phyloP scores from a whole-genome alignment of 805 yeast genomes.

The Huiozyma sinensis region DNA sequence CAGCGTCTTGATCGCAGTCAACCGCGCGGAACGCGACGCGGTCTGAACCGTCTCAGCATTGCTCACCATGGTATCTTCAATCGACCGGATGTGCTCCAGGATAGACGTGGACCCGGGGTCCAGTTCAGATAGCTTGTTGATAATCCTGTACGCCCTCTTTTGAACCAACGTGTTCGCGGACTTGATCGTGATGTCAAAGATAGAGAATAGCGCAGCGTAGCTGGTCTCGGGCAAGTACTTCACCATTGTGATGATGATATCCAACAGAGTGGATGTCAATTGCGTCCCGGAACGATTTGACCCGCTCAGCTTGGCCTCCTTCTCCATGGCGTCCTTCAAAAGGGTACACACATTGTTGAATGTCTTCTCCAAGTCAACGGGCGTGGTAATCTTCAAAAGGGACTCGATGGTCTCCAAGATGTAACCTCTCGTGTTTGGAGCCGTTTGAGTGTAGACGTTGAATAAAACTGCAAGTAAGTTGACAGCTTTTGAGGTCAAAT shows the following conservation, averaged over 20 bases:
- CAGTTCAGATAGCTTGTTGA: constrained; percentile 59
- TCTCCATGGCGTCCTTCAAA: constrained; percentile 63
- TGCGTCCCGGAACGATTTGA: constrained; percentile 22
- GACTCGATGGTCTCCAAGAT: constrained; percentile 80
- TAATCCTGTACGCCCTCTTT: constrained; percentile 78
- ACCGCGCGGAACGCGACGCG: constrained; percentile 73
- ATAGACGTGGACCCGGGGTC: constrained; percentile 52
- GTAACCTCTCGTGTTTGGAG: constrained; percentile 72
- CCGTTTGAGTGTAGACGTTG: constrained; percentile 86
- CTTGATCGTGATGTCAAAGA: constrained; percentile 58
- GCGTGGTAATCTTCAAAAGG: constrained; percentile 58
- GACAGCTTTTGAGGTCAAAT: constrained; percentile 52
- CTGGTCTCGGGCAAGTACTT: constrained; percentile 66
- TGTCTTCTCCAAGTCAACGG: constrained; percentile 57
- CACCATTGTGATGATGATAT: constrained; percentile 76
- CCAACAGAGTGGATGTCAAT: constrained; percentile 81
- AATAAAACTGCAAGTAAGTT: constrained; percentile 79
- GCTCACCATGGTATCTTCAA: constrained; percentile 49
- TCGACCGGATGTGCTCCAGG: constrained; percentile 39
- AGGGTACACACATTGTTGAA: constrained; percentile 80
- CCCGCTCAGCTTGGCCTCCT: constrained; percentile 31
- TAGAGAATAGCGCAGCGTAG: constrained; percentile 65
- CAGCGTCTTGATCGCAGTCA: constrained; percentile 53
- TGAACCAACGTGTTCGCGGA: constrained; percentile 60
- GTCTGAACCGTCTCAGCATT: constrained; percentile 36